Evolutionary conservation across 2,329 filamentous ascomycete species (phyloP), one percentile per base, ranked within the genome.

Genomic region (Dendrostoma leiphaemia): DNA sequence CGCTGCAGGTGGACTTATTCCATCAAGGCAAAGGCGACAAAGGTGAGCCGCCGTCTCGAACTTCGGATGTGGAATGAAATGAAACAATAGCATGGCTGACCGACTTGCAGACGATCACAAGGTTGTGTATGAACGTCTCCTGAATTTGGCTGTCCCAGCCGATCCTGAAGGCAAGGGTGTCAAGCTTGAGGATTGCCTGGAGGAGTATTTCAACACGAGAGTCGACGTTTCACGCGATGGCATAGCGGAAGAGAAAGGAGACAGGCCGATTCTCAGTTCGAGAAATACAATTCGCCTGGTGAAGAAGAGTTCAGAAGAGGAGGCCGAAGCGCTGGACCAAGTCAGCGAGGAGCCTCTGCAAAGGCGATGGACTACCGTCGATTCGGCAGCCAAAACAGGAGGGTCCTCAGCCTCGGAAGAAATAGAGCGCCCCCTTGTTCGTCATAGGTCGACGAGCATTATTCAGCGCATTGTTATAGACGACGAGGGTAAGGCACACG

Each of bases 171-270:
- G 85, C 23, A 84, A 84, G 55, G 78, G 81, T 3, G 80, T 97
- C 58, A 91, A 87, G 26, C 74, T 99, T 19, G 94, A 97, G 70
- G 89, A 95, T 61, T 97, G 93, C 63, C 73, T 99, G 17, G 92
- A 97, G 67, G 86, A 88, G 50, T 97, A 97, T 65, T 97, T 97
- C 78, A 97, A 97, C 70, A 92, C 92, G 54, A 82, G 85, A 53
- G 91, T 99, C 50, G 91, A 97, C 64, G 91, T 99, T 3, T 86
- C 88, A 61, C 82, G 93, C 49, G 88, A 93, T 54, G 81, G 78
- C 50, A 70, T 77, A 29, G 80, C 82, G 50, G 79, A 85, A 60
- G 80, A 81, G 62, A 59, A 65, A 29, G 67, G 63, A 21, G 72
- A 72, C 17, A 63, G 63, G 31, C 59, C 63, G 62, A 23, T 69